phyloP scores from a whole-genome alignment of 495 filamentous ascomycete species.

The Halenospora varia region DNA sequence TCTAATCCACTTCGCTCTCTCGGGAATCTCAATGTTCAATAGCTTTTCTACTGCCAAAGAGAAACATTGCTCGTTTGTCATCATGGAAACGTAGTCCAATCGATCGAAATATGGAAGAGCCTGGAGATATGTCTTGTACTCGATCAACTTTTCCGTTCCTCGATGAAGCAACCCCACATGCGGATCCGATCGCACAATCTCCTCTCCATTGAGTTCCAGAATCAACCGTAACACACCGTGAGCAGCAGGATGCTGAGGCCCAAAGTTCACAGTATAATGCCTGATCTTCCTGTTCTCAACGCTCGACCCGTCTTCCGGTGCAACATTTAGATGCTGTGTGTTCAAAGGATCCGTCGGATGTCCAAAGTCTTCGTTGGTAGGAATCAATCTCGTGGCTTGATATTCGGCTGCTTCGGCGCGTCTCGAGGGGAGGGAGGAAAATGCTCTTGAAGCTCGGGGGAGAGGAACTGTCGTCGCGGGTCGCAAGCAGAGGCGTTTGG shows the following conservation, averaged over 20 bases:
- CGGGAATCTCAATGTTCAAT: constrained; percentile 93
- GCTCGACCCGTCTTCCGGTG: constrained; percentile 36
- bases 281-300: constrained; percentile 79
- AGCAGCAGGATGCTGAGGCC: constrained; percentile 97
- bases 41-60: constrained; percentile 95
- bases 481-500: constrained; percentile 48
- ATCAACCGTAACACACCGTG: constrained; percentile 98
- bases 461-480: constrained; percentile 18
- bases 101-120: constrained; percentile 98
- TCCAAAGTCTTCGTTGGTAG: constrained; percentile 61
- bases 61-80: constrained; percentile 99
- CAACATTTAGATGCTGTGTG: constrained; percentile 35
- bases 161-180: constrained; percentile 96
- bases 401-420: constrained; percentile 57
- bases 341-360: constrained; percentile 44
- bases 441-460: constrained; percentile 43
- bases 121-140: constrained; percentile 99
- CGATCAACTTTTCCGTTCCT: constrained; percentile 99
- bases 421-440: constrained; percentile 65
- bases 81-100: constrained; percentile 99
- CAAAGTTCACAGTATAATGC: constrained; percentile 99
- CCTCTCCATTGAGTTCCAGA: constrained; percentile 95
- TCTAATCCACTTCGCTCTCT: constrained; percentile 94
- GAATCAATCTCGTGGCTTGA: constrained; percentile 63
- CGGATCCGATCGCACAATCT: constrained; percentile 93